These are phyloP conservation scores for Erodium texanum DNA, from an alignment of 441 rosid genomes.

Conservation along the genomic window DNA sequence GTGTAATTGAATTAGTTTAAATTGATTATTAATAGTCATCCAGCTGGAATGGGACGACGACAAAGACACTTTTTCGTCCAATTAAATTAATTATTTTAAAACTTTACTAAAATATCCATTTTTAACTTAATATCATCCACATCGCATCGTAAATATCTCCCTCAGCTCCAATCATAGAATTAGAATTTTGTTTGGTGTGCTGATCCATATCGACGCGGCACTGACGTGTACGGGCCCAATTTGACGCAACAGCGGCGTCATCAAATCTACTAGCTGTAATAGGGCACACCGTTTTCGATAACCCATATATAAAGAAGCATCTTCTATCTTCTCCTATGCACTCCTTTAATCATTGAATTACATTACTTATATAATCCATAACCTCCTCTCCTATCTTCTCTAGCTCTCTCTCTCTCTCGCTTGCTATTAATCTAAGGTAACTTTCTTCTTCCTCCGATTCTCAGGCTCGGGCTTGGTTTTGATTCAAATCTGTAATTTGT, in stretches of 20 bases:
- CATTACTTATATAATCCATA: no score
- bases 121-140: background rate
- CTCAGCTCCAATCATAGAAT: background rate
- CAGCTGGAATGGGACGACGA: no score
- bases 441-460: background rate
- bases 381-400: background rate
- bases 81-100: no score
- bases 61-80: no score
- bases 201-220: background rate
- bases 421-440: background rate
- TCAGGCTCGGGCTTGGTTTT: background rate
- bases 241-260: background rate
- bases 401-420: background rate
- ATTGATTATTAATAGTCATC: no score
- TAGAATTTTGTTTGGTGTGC: background rate
- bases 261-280: background rate
- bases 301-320: background rate
- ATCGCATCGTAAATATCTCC: background rate
- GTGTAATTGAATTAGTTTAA: no score
- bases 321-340: background rate
- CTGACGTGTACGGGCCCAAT: background rate
- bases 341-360: no score
- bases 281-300: background rate
- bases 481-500: no score
- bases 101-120: no score